Conservation (phyloP, 345 rosid species). For the Stellera chamaejasme region DNA sequence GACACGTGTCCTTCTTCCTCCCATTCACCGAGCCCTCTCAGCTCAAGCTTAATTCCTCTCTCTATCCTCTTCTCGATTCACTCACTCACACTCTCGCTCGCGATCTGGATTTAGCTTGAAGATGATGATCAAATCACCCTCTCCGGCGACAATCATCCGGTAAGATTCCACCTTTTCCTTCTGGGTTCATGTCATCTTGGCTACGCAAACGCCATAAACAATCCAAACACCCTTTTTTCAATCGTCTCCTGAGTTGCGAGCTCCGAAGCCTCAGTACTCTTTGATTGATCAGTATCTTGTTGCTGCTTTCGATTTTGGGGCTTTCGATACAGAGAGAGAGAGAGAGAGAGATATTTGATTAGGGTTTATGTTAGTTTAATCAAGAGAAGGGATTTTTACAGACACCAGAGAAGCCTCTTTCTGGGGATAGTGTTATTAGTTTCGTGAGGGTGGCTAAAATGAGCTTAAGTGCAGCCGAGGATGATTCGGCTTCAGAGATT, state of each 20-base stretch:
- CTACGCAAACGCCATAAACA: conserved; percentile 25
- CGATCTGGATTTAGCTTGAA: neutral
- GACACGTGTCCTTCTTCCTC: conserved; percentile 25
- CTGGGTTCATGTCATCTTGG: conserved; percentile 30
- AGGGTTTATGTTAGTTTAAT: conserved; percentile 3
- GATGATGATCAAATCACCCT: conserved; percentile 8
- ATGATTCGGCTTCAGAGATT: conserved; percentile 67
- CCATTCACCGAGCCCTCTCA: conserved; percentile 21
- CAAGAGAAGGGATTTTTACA: neutral
- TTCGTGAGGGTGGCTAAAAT: conserved; percentile 54
- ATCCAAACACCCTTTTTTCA: conserved; percentile 2
- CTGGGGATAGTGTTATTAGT: neutral
- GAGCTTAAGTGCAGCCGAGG: conserved; percentile 76
- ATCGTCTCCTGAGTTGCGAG: neutral
- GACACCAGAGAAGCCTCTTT: neutral
- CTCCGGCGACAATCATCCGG: conserved; percentile 14
- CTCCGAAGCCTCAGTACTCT: neutral
- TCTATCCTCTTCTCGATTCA: conserved; percentile 13
- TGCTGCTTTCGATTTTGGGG: too few relatives aligned
- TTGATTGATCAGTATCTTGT: neutral
- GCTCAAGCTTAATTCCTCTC: conserved; percentile 15
- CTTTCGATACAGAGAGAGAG: too few relatives aligned
- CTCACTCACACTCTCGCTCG: neutral
- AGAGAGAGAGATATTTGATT: conserved; percentile 7
- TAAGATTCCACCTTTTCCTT: conserved; percentile 27